Base-by-base conservation (phyloP, 225 moss, liverwort and hornwort species). In the Neckera pumila region DNA sequence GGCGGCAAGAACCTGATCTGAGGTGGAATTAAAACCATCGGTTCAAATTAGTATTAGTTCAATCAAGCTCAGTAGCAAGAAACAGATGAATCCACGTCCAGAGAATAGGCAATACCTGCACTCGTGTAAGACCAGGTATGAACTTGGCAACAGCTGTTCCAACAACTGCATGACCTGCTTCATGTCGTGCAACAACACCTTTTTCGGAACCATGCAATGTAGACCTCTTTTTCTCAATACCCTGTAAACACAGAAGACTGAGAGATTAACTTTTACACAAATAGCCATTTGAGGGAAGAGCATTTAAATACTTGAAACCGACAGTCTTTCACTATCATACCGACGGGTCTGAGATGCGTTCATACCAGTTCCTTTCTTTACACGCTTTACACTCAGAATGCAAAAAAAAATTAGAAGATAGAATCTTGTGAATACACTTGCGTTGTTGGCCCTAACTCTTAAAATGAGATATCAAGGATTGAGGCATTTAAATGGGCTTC, bases 111-210 rank as follows among this genome's bases (percentile, higher is more conserved):
- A 71, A 72, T 90, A 98, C 98, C 96, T 98, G 96, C 84, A 98
- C 98, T 86, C 96, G 91, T 76, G 94, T 90, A 79, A 96, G 95
- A 56, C 90, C 96, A 86, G 96, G 96, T 91, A 98, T 94, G 91
- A 96, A 96, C 91, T 96, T 98, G 61, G 95, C 94, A 60, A 98
- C 98, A 61, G 98, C 98, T 79, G 98, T 98, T 88, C 98, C 98
- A 87, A 98, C 94, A 87, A 98, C 95, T 81, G 98, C 98, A 91
- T 98, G 98, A 71, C 98, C 98, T 87, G 98, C 98, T 92, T 98
- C 98, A 90, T 98, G 98, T 49, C 95, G 94, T 86, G 98, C 98
- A 86, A 98, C 98, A 30, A 98, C 98, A 86, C 94, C 96, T 89
- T 98, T 98, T 89, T 98, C 98, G 85, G 94, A 96, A 89, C 98